phyloP scores from a whole-genome alignment of 2,329 filamentous ascomycete genomes.

The Xylariales sp. region DNA sequence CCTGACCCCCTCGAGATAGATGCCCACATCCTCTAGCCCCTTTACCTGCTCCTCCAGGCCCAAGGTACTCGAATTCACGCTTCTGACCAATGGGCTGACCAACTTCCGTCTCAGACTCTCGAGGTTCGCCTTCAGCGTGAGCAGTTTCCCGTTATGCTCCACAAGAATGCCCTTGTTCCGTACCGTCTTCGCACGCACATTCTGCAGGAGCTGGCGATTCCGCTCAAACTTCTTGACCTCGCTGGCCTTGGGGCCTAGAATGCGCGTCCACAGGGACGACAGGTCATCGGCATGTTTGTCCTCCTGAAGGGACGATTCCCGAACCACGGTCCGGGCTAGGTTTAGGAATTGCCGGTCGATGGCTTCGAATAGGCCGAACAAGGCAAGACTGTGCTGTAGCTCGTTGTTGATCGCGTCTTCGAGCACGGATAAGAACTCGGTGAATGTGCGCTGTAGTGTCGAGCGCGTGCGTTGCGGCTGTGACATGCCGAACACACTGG shows the following conservation, averaged over 20 bases:
- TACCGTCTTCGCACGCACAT: constrained; percentile 77
- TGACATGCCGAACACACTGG: constrained; percentile 72
- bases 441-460: constrained; percentile 81
- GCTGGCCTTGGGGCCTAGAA: constrained; percentile 70
- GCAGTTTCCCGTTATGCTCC: constrained; percentile 78
- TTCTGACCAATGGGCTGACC: constrained; percentile 75
- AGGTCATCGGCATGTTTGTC: constrained; percentile 76
- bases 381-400: constrained; percentile 69
- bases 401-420: constrained; percentile 87
- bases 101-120: constrained; percentile 80
- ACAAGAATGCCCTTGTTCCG: constrained; percentile 82
- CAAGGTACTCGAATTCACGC: constrained; percentile 62
- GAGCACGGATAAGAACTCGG: constrained; percentile 78
- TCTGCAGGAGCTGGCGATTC: constrained; percentile 74
- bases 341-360: constrained; percentile 90
- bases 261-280: constrained; percentile 77
- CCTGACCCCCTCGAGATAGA: constrained; percentile 70
- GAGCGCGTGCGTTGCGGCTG: constrained; percentile 74
- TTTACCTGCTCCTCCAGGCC: constrained; percentile 81
- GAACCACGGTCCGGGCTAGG: constrained; percentile 76
- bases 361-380: constrained; percentile 86
- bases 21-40: constrained; percentile 74
- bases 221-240: constrained; percentile 87
- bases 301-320: constrained; percentile 78
- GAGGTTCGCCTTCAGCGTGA: constrained; percentile 79